Evolutionary conservation across 2,329 filamentous ascomycete species (phyloP).

Genomic region (Metarhizium album): DNA sequence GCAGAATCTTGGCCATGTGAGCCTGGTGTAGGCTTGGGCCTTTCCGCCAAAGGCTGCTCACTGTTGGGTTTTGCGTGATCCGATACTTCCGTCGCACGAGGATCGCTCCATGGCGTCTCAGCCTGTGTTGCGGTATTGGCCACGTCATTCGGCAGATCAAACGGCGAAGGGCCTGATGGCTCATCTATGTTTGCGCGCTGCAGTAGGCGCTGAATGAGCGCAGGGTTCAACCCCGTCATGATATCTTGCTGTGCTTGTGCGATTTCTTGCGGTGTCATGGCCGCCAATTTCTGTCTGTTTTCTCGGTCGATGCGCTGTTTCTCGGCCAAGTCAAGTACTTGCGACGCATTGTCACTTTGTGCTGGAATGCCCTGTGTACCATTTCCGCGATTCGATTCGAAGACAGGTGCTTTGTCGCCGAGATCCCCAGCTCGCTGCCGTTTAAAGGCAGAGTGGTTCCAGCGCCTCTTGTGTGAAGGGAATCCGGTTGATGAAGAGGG

Average conservation of each 20-base stretch:
- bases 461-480: constrained; percentile 76
- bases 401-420: constrained; percentile 6
- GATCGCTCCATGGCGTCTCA: background rate
- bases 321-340: constrained; percentile 42
- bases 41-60: background rate
- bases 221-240: constrained; percentile 64
- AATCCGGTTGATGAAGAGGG: constrained; percentile 54
- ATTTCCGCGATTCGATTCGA: constrained; percentile 1
- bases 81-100: background rate
- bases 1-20: background rate
- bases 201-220: constrained; percentile 66
- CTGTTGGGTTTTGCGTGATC: background rate
- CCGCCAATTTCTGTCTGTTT: constrained; percentile 60
- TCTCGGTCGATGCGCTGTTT: constrained; percentile 68
- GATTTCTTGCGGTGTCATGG: constrained; percentile 77
- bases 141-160: constrained; percentile 20
- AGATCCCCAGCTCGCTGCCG: constrained; percentile 30
- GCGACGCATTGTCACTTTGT: background rate
- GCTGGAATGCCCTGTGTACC: background rate
- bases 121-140: background rate
- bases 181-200: constrained; percentile 68
- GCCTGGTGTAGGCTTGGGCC: background rate
- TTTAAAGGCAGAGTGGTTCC: constrained; percentile 67
- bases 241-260: constrained; percentile 70
- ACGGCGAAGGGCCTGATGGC: constrained; percentile 27